Percentiles rank a stretch among this genome's conserved stretches.
phyloP scores from a whole-genome alignment of 176 grass and related monocot species.

The Aegilops sharonensis region DNA sequence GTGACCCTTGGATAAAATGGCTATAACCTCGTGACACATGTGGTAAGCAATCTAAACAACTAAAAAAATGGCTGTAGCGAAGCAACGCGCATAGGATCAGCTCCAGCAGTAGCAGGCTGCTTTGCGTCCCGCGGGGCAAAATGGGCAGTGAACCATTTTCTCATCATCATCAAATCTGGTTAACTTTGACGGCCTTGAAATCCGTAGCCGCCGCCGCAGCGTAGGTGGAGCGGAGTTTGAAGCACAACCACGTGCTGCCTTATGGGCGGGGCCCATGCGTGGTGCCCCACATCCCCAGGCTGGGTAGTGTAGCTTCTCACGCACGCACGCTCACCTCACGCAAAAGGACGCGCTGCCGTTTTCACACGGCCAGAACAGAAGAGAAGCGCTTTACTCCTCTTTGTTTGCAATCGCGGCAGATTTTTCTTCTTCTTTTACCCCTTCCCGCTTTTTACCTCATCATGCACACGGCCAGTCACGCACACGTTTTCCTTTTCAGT shows the following conservation, averaged over 20 bases:
- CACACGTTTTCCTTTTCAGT: neutral
- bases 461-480: neutral
- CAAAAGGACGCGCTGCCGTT: neutral
- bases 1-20: neutral
- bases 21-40: too few relatives aligned
- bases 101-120: too few relatives aligned
- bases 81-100: neutral
- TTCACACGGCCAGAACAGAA: neutral
- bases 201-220: conserved; percentile 50
- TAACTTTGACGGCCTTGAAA: conserved; percentile 55
- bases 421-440: neutral
- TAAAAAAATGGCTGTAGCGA: neutral
- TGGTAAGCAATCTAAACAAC: too few relatives aligned
- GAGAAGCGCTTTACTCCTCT: neutral
- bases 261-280: conserved; percentile 34
- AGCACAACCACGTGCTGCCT: conserved; percentile 46
- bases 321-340: conserved; percentile 38
- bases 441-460: neutral
- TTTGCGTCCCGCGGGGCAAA: neutral
- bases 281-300: conserved; percentile 5
- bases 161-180: conserved; percentile 37
- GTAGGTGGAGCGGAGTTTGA: neutral
- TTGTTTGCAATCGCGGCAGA: neutral
- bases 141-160: neutral
- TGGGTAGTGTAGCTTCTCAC: conserved; percentile 16